Evolutionary conservation across 192 early-diverging fungal genomes (phyloP), one percentile per base, ranked within the genome.

Genomic region (Physocladia obscura): DNA sequence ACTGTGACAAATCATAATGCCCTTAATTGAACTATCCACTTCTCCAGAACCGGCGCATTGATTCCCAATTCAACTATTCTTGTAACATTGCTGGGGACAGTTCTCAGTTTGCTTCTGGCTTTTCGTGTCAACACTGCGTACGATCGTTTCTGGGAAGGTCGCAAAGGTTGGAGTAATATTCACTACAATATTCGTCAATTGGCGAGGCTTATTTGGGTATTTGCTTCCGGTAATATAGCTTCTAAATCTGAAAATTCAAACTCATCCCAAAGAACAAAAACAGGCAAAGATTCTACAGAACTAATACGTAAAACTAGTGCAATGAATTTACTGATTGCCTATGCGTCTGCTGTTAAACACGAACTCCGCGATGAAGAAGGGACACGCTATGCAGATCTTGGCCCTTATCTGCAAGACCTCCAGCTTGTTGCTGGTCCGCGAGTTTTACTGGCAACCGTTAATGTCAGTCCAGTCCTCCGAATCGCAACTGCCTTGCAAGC

Each of bases 141-240:
- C 59, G 59, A 62, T 44, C 34, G 59, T n/a, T 62, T 40, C 59
- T 62, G 88, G 89, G 96, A 95, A 77, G 96, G 92, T 19, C 84
- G 96, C 47, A 84, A 89, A 70, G 64, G 88, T n/a, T 98, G 93
- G 93, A 85, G 84, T 35, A 84, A 84, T 19, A 74, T 94, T 64
- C 81, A 83, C 32, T 81, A 86, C 29, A 79, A 83, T 31, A 79
- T 91, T 48, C 87, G 94, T 36, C 92, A 91, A 81, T 61, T 94
- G 48, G 82, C 92, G 3, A 90, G 96, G 37, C 70, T 84, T 52
- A 79, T 91, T 54, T 95, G 92, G 91, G 82, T 93, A 21, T 68
- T 21, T 27, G 40, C n/a, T 44, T n/a, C 40, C 8, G 40, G 40
- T 44, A n/a, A 44, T 44, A n/a, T 44, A n/a, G 11, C 40, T 44